Percentiles rank a stretch among this genome's conserved stretches.
Evolutionary conservation across 768 basidiomycete species (phyloP).

Genomic region (Rhodotorula toruloides): DNA sequence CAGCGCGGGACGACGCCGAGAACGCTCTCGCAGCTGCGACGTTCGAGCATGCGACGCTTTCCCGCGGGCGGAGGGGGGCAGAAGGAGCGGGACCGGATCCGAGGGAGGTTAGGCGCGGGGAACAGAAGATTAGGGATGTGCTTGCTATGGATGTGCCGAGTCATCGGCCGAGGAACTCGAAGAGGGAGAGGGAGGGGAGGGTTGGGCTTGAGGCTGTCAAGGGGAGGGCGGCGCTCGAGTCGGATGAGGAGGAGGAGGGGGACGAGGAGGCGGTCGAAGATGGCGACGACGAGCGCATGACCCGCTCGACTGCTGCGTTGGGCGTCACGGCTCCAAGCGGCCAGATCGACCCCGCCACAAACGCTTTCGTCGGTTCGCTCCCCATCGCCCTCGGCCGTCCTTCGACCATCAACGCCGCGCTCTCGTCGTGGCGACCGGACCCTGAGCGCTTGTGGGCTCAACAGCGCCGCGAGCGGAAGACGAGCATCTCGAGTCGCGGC

Average conservation of each 20-base stretch:
- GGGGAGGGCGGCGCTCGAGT: no score
- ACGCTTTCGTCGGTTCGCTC: conserved; percentile 23
- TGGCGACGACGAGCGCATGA: not conserved
- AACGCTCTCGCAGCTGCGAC: not conserved
- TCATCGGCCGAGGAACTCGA: conserved; percentile 14
- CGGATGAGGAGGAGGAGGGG: not conserved
- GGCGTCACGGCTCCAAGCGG: not conserved
- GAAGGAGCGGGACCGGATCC: conserved; percentile 1
- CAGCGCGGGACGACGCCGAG: conserved; percentile 12
- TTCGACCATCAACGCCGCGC: not conserved
- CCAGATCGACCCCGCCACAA: not conserved
- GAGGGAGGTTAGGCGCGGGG: conserved; percentile 11
- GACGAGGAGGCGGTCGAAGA: not conserved
- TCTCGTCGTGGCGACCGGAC: conserved; percentile 25
- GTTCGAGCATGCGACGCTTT: not conserved
- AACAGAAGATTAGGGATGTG: conserved; percentile 31
- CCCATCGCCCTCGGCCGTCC: conserved; percentile 30
- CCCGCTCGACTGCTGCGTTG: not conserved
- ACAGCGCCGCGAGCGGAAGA: not conserved
- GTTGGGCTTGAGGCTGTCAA: no score
- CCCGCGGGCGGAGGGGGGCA: not conserved
- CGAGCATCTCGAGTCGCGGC: not conserved
- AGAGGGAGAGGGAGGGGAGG: no score
- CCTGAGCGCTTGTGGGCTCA: conserved; percentile 28
- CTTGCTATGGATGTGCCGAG: conserved; percentile 34